Conservation (phyloP, 345 rosid genomes). For the Lumnitzera littorea region DNA sequence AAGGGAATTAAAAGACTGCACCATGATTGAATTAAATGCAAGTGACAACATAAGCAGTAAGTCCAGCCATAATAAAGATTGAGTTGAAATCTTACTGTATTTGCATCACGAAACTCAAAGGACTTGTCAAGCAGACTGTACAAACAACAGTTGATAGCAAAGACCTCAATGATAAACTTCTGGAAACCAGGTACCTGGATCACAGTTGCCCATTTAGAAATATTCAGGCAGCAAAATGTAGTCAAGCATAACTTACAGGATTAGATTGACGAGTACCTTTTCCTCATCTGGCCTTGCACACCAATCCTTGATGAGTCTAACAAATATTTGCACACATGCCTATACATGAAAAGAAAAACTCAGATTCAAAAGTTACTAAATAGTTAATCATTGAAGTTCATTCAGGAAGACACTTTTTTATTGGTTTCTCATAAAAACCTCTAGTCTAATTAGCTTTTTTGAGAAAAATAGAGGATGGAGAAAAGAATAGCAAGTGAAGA, state of each 20-base stretch:
- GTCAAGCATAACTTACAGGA: background rate
- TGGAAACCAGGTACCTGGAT: constrained; percentile 82
- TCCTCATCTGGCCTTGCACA: constrained; percentile 44
- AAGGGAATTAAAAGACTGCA: no score
- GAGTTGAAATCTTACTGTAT: constrained; percentile 48
- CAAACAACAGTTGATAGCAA: constrained; percentile 78
- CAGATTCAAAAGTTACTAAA: background rate
- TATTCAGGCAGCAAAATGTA: background rate
- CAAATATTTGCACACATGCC: constrained; percentile 93
- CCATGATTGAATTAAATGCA: no score
- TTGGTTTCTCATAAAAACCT: no score
- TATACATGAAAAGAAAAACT: constrained; percentile 18
- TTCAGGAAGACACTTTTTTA: no score
- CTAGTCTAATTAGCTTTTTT: background rate
- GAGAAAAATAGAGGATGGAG: background rate
- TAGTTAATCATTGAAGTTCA: no score
- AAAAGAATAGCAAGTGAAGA: no score
- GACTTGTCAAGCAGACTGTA: constrained; percentile 84
- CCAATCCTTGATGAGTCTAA: constrained; percentile 89
- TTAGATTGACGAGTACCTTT: constrained; percentile 42
- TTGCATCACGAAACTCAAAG: constrained; percentile 81
- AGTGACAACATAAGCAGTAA: no score
- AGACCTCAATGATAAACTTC: constrained; percentile 58
- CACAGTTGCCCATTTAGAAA: background rate
- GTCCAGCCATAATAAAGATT: no score